A percentile compares a stretch with the other conserved stretches of the same genome.
Conservation (phyloP, 345 rosid genomes). For the Carallia pectinifolia region DNA sequence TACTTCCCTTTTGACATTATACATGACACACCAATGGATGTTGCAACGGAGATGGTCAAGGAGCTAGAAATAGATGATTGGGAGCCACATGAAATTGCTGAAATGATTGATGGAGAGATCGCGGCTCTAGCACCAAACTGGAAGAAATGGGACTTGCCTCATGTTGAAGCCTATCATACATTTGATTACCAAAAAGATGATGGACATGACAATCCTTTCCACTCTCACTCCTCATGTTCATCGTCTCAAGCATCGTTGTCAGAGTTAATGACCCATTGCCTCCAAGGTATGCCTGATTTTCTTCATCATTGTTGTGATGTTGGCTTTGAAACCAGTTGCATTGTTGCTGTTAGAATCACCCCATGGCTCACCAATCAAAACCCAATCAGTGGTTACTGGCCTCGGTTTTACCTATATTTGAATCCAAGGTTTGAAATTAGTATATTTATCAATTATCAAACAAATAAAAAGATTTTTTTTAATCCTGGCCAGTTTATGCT, state of each 20-base stretch:
- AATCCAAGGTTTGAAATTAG: too few relatives aligned
- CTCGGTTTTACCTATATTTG: not conserved
- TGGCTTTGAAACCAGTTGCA: too few relatives aligned
- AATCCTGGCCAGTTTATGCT: too few relatives aligned
- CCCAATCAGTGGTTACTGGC: too few relatives aligned
- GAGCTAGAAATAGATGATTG: constrained; percentile 68
- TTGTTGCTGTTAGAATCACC: too few relatives aligned
- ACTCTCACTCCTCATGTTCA: constrained; percentile 51
- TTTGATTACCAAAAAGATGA: constrained; percentile 42
- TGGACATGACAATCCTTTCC: constrained; percentile 29
- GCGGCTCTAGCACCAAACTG: constrained; percentile 51
- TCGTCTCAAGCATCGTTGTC: constrained; percentile 57
- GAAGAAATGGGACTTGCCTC: constrained; percentile 32
- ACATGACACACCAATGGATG: constrained; percentile 65
- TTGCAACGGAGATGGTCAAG: constrained; percentile 78
- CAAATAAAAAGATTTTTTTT: not conserved
- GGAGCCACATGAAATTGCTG: constrained; percentile 69
- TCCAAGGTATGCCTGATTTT: constrained; percentile 42
- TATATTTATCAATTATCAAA: too few relatives aligned
- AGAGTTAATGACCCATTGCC: constrained; percentile 38
- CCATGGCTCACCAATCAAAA: too few relatives aligned
- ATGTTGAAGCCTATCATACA: constrained; percentile 18
- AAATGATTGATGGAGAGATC: constrained; percentile 66
- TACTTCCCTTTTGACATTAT: constrained; percentile 62
- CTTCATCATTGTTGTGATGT: not conserved